phyloP scores from a whole-genome alignment of 1,284 basidiomycete species.

The Moesziomyces antarcticus region DNA sequence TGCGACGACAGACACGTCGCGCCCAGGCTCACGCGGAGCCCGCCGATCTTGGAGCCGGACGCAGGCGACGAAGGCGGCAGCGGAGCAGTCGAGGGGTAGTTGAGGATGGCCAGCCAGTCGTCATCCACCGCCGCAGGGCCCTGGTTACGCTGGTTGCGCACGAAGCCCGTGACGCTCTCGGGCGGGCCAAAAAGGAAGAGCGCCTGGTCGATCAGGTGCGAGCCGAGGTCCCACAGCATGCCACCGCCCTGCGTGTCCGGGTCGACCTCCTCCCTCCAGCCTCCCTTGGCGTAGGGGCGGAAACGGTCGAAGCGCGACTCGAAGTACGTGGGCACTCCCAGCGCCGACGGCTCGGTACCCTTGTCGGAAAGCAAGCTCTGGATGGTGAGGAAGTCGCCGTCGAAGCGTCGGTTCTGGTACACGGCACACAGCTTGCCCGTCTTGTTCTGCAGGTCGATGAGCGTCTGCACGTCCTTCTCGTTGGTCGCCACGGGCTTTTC shows the following conservation, averaged over 20 bases:
- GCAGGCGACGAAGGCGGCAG: slow-evolving; percentile 51
- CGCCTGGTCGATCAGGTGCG: slow-evolving; percentile 63
- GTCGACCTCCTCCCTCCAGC: slow-evolving; percentile 64
- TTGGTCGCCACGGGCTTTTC: slow-evolving; percentile 63
- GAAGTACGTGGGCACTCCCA: slow-evolving; percentile 60
- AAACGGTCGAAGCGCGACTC: slow-evolving; percentile 65
- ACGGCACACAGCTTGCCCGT: slow-evolving; percentile 61
- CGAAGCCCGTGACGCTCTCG: slow-evolving; percentile 54
- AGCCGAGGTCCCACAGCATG: slow-evolving; percentile 65
- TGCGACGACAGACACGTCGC: slow-evolving; percentile 62
- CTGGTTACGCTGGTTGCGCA: slow-evolving; percentile 58
- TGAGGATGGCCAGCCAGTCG: slow-evolving; percentile 61
- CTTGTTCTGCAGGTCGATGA: slow-evolving; percentile 47
- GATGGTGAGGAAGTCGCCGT: slow-evolving; percentile 65
- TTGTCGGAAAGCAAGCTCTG: slow-evolving; percentile 52
- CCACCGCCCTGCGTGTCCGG: slow-evolving; percentile 60
- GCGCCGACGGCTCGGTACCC: slow-evolving; percentile 46
- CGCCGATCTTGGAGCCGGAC: slow-evolving; percentile 53
- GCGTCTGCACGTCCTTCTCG: slow-evolving; percentile 43
- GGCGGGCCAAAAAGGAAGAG: slow-evolving; percentile 63
- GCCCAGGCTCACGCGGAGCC: slow-evolving; percentile 54
- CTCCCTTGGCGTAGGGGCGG: slow-evolving; percentile 62
- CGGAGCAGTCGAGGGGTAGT: slow-evolving; percentile 51
- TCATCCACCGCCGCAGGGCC: slow-evolving; percentile 58
- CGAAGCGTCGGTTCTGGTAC: slow-evolving; percentile 65